Conservation (phyloP, 805 yeast genomes). For the Wickerhamomyces subpelliculosus region DNA sequence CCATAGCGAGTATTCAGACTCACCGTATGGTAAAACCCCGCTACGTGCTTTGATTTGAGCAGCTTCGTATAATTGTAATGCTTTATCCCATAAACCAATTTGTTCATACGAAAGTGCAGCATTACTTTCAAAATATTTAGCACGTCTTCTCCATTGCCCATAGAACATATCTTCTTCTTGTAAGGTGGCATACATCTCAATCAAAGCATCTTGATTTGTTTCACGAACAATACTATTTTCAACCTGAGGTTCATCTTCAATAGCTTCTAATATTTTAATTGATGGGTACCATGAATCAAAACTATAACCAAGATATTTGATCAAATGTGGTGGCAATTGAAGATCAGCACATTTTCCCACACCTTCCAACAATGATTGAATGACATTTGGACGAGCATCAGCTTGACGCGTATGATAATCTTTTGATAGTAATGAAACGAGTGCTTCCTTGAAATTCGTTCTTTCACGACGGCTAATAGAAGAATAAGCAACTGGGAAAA, state of each 20-base stretch:
- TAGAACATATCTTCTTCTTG: slow-evolving; percentile 97
- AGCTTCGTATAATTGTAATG: slow-evolving; percentile 87
- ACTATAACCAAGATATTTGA: slow-evolving; percentile 80
- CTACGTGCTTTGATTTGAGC: slow-evolving; percentile 96
- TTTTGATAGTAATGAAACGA: slow-evolving; percentile 74
- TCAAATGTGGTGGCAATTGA: slow-evolving; percentile 89
- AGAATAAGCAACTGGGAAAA: slow-evolving; percentile 76
- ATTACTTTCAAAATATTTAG: slow-evolving; percentile 89
- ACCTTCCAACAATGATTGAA: slow-evolving; percentile 79
- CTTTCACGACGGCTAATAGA: slow-evolving; percentile 75
- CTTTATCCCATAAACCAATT: slow-evolving; percentile 90
- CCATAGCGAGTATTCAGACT: slow-evolving; percentile 93
- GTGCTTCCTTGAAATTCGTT: slow-evolving; percentile 74
- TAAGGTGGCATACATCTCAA: slow-evolving; percentile 79
- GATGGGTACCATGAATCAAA: slow-evolving; percentile 91
- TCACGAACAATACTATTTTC: slow-evolving; percentile 75
- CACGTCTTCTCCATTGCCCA: slow-evolving; percentile 95
- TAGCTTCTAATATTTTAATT: slow-evolving; percentile 73
- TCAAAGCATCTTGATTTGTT: slow-evolving; percentile 81
- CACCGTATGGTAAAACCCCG: slow-evolving; percentile 92
- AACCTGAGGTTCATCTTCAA: slow-evolving; percentile 48
- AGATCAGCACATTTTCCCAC: slow-evolving; percentile 64
- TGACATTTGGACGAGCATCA: slow-evolving; percentile 78
- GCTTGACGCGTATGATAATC: slow-evolving; percentile 92
- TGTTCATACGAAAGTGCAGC: slow-evolving; percentile 93